Evolutionary conservation across 1,284 basidiomycete species (phyloP), one percentile per base, ranked within the genome.

Genomic region (Malassezia furfur): DNA sequence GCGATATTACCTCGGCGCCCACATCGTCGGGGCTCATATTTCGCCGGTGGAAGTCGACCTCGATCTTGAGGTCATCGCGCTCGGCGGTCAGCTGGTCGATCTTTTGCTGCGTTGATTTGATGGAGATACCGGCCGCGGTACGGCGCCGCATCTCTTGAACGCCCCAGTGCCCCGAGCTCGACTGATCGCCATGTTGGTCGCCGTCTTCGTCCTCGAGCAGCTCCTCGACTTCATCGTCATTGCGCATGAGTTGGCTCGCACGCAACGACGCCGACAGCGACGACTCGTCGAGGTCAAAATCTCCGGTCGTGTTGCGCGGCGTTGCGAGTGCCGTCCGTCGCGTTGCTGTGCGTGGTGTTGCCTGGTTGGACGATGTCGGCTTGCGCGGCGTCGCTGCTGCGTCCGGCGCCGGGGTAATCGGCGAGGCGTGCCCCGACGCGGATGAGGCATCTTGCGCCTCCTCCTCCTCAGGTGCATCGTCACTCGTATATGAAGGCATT

Each of bases 31-130:
- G 61, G 30, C 60, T 64, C 39, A 69, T 67, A 37, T 71, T 69
- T n/a, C 67, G 64, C 35, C 70, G 62, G 22, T 68, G 61, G 12
- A 71, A 62, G 52, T 72, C 72, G 25, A 71, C 65, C 43, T 72
- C 72, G 40, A 69, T 68, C 55, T 72, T 68, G 55, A 74, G 65
- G 48, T 72, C 70, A 44, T 72, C 68, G 19, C 67, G 62, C 50
- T 74, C 72, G 43, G 68, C 62, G 0, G 65, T 67, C 19, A 74
- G 63, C 39, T 57, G 62, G 56, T 71, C 69, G 56, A 74, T 71
- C 52, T 62, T 66, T 35, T 69, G 66, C 39, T 65, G 63, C 2
- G 68, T 63, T 15, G 65, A 68, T 57, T 72, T 72, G 58, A 70
- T 65, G 48, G 65, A 68, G 6, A 70, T 63, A 21, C 68, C 68